Evolutionary conservation across 139 green algal species (phyloP), one percentile per base, ranked within the genome.

Genomic region (Chloropicon primus): DNA sequence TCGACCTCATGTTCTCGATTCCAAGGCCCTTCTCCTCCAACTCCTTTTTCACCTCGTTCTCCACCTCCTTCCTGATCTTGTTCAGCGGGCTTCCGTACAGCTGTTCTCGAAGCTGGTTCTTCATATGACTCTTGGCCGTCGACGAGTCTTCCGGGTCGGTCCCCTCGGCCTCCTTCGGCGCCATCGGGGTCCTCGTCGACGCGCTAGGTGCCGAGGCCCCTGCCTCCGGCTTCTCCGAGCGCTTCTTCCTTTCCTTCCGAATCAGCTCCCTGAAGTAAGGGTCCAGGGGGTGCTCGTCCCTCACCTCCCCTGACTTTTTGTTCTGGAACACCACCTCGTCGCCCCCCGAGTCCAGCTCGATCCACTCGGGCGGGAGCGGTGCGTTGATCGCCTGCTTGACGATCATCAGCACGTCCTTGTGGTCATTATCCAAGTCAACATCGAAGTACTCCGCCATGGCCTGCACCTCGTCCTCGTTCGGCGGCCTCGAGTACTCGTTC

Each of bases 241-340:
- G 5, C 41, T 17, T 62, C 41, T 62, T 62, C 41, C 41, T 62
- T 17, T 62, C 41, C 41, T 62, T 62, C 41, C 41, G 41, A 27
- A 84, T 53, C 24, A 93, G 81, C 78, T 93, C 89, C 21, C 79
- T 41, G 76, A 91, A 93, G 84, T 91, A 93, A 0, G 77, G 28
- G 80, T 93, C 89, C 53, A 93, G 77, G 0, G 89, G 89, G 77
- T 91, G 89, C 62, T 85, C 80, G 25, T 85, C 72, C 75, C 82
- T 78, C 22, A 81, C 26, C 28, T 82, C 28, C 22, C 79, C 85
- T 21, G 77, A 82, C 5, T 76, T 21, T 0, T 27, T 72, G 28
- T 89, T 82, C 81, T 82, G 88, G 83, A 78, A 78, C 2, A 72
- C 24, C 25, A 41, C 24, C 24, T 87, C 75, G 27, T 78, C 71